Evolutionary conservation across 805 yeast genomes (phyloP).

Genomic region (Candida endomychidarum): DNA sequence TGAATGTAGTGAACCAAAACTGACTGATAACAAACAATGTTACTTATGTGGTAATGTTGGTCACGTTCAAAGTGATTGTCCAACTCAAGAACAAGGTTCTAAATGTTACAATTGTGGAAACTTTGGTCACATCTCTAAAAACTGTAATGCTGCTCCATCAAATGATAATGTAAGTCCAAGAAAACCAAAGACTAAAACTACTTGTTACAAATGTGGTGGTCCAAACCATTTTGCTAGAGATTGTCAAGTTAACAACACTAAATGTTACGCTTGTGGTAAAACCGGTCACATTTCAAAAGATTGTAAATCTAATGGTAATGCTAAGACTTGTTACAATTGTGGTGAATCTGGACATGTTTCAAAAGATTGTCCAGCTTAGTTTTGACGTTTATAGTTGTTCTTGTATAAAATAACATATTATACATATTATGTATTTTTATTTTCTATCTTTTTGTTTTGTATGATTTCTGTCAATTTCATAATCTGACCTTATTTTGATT

Average conservation of each 20-base stretch:
- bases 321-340: conserved; percentile 70
- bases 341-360: conserved; percentile 86
- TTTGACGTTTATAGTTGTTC: no score
- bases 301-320: conserved; percentile 54
- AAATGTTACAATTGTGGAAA: conserved; percentile 64
- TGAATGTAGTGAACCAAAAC: conserved; percentile 87
- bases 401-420: neutral
- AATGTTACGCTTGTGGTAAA: conserved; percentile 92
- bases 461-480: no score
- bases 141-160: conserved; percentile 49
- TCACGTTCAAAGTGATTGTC: conserved; percentile 85
- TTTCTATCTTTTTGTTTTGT: neutral
- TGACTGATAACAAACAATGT: conserved; percentile 82
- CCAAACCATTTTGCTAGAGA: conserved; percentile 93
- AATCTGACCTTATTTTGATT: no score
- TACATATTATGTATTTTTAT: conserved; percentile 1
- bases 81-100: conserved; percentile 59
- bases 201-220: conserved; percentile 90
- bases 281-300: conserved; percentile 87
- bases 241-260: conserved; percentile 68
- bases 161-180: conserved; percentile 7
- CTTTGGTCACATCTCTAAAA: conserved; percentile 80
- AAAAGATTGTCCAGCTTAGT: conserved; percentile 54
- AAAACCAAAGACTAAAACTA: conserved; percentile 28
- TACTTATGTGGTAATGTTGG: conserved; percentile 92